Evolutionary conservation across 257 asterid genomes (phyloP), one percentile per base, ranked within the genome.

Genomic region (Capsicum pubescens): DNA sequence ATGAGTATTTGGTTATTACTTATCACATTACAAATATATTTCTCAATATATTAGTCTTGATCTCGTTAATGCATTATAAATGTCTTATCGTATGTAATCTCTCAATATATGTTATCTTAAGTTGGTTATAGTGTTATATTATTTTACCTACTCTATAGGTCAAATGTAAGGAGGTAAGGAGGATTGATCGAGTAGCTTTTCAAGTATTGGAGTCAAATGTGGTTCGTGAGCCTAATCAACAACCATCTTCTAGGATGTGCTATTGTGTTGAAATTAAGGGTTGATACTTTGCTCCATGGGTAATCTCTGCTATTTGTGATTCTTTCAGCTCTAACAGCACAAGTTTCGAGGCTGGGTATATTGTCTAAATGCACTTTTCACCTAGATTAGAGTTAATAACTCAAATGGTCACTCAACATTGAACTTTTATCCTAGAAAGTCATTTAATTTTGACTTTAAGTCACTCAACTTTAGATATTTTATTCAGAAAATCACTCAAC

Each of bases 241-340:
- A 89, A 83, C 90, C 94, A 84, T 90, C 91, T 74, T 80, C 89
- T 76, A 94, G 93, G 84, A 91, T 94, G 56, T 90, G 94, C 90
- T 92, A 91, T 60, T 88, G 93, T 87, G 84, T 95, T 86, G 98
- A 95, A 88, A 85, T 95, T 78, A 93, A 69, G 84, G 98, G 89
- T 89, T 86, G 92, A 52, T 92, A 88, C 90, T 86, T 95, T 83
- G 98, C 97, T 0, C 98, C 99, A 35, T 95, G 99, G 99, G 84
- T 92, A 58, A 80, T 92, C 83, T 90, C 90, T 90, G 91, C 91
- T 63, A 87, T 93, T 66, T 95, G 97, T 78, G 60, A 89, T 88
- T 92, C 89, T 72, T 88, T 94, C 92, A 85, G 89, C 84, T 91
- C 93, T 58, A 86, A 90, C 59, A 94, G 93, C 52, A 91, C 85